Percentiles rank a stretch among this genome's conserved stretches.
Conservation (phyloP, 371 early-diverging fungal species). For the Syncephalastrum sp. region DNA sequence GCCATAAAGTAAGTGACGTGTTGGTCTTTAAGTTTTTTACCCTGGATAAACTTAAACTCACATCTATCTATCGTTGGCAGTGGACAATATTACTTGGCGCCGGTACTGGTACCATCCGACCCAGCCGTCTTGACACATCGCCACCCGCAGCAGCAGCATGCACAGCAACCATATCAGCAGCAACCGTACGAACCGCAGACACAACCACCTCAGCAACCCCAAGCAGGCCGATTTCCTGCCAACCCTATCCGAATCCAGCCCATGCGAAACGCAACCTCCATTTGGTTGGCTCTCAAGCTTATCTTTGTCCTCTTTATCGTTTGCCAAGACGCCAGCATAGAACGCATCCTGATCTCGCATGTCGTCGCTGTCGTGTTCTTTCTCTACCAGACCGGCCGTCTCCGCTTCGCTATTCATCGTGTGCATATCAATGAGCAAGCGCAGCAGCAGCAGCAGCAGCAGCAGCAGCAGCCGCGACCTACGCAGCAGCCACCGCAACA, state of each 20-base stretch:
- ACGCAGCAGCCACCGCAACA: neutral
- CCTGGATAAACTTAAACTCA: neutral
- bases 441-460: conserved; percentile 9
- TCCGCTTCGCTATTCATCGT: conserved; percentile 38
- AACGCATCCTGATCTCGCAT: conserved; percentile 40
- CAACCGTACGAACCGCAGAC: conserved; percentile 1
- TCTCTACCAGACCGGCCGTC: conserved; percentile 44
- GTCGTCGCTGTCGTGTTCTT: conserved; percentile 36
- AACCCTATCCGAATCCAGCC: conserved; percentile 9
- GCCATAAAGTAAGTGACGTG: conserved; percentile 31
- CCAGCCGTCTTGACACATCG: conserved; percentile 4
- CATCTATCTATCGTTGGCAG: conserved; percentile 11
- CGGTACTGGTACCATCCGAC: conserved; percentile 26
- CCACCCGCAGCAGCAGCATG: conserved; percentile 8
- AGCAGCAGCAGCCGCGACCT: neutral
- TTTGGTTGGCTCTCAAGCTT: conserved; percentile 44
- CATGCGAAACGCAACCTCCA: conserved; percentile 25
- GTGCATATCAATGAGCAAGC: conserved; percentile 26
- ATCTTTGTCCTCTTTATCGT: conserved; percentile 36
- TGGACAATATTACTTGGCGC: conserved; percentile 45
- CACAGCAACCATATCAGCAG: conserved; percentile 6
- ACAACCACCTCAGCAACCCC: conserved; percentile 8
- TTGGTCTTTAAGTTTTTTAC: neutral
- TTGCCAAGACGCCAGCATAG: conserved; percentile 43
- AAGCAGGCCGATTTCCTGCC: conserved; percentile 5